phyloP scores from a whole-genome alignment of 352 stramenopile species.

The Phytophthora ramorum region DNA sequence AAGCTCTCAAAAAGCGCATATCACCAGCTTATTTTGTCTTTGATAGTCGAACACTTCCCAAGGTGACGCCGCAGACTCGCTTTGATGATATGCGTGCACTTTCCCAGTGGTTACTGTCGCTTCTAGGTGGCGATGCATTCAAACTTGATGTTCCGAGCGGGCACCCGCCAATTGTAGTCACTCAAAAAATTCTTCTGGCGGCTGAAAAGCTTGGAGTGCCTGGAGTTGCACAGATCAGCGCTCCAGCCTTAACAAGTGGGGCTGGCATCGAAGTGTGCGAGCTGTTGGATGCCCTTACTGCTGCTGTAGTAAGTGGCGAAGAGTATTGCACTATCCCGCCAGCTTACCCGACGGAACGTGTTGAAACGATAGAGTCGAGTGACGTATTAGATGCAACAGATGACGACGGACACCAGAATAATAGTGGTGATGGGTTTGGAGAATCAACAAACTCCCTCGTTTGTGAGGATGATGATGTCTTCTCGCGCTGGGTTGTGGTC shows the following conservation, averaged over 20 bases:
- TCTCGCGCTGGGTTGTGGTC: constrained; percentile 53
- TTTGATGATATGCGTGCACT: constrained; percentile 61
- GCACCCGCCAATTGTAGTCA: constrained; percentile 33
- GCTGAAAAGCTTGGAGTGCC: constrained; percentile 53
- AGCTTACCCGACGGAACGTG: constrained; percentile 46
- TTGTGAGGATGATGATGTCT: constrained; percentile 39
- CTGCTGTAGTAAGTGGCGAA: constrained; percentile 39
- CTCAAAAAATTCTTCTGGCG: constrained; percentile 62
- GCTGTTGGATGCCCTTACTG: constrained; percentile 55
- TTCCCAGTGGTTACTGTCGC: constrained; percentile 51
- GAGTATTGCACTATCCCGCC: constrained; percentile 21
- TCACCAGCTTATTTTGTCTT: constrained; percentile 57
- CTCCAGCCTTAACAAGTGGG: constrained; percentile 49
- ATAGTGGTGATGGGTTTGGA: constrained; percentile 17
- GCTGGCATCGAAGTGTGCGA: constrained; percentile 59
- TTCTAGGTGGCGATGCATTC: constrained; percentile 34
- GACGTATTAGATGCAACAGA: constrained; percentile 59
- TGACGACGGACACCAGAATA: constrained; percentile 28
- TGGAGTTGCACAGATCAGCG: constrained; percentile 39
- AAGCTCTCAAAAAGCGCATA: constrained; percentile 49
- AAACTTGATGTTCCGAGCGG: constrained; percentile 18
- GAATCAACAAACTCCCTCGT: constrained; percentile 43
- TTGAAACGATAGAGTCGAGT: constrained; percentile 52
- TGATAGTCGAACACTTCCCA: constrained; percentile 25
- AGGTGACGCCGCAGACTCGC: constrained; percentile 34